Evolutionary conservation across 1,284 basidiomycete genomes (phyloP), one percentile per base, ranked within the genome.

Genomic region (Hemileia vastatrix): DNA sequence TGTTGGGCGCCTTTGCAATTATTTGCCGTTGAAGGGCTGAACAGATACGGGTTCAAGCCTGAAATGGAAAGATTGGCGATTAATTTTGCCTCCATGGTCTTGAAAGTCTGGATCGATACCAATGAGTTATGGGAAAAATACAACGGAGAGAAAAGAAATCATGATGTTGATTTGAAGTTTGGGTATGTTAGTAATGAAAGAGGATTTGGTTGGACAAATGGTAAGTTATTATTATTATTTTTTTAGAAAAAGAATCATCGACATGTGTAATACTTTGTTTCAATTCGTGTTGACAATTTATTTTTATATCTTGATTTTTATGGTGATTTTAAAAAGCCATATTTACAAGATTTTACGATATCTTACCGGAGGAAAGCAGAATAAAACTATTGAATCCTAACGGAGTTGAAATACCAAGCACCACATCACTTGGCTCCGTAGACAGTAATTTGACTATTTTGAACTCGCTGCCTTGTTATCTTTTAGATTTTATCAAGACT

Each of bases 121-220:
- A 51, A 51, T n/a, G 31, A 43, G 11, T 31, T 60, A 5, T 60
- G 58, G 58, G 58, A 60, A 43, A 60, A 60, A 51, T 60, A 60
- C 23, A 23, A 60, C 45, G 58, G 40, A 13, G 13, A 27, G 4
- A 43, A 54, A 19, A 27, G 58, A 4, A 31, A 60, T 53, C 33
- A 60, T 11, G 44, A 24, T 45, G 58, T 60, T 15, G 40, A 45
- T 9, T 53, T 60, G 23, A 60, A 60, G 51, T 60, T 53, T 45
- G 58, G 58, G 13, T 60, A 60, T 48, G 31, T 51, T n/a, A 53
- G 36, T 4, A 60, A 60, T 32, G 58, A 60, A 45, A n/a, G 27
- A 13, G 58, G 58, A 5, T 60, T 60, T 43, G 58, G 58, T 31
- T 60, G 58, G 58, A 53, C 58, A 13, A 60, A 60, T 45, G 58